Conservation (phyloP, 2,329 filamentous ascomycete genomes). For the Bipolaris zeicola region DNA sequence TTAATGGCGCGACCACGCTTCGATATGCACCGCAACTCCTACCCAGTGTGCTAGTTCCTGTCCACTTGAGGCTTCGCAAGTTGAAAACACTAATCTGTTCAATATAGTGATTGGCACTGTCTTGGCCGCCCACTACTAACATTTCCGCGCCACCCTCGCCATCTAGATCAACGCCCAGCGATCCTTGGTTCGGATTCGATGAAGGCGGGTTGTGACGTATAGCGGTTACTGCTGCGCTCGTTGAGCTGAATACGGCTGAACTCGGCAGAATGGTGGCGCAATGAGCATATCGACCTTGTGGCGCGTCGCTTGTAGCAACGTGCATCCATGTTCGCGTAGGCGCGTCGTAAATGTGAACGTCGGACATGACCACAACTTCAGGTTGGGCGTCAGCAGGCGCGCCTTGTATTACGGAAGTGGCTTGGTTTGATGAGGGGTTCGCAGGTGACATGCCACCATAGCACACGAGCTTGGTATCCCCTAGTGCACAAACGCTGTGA, state of each 20-base stretch:
- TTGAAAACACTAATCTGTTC: slow-evolving; percentile 99
- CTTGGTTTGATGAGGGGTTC: slow-evolving; percentile 50
- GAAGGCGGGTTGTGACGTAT: slow-evolving; percentile 87
- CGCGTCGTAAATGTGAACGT: slow-evolving; percentile 94
- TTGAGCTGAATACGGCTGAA: slow-evolving; percentile 82
- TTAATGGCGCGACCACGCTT: slow-evolving; percentile 87
- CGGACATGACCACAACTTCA: slow-evolving; percentile 96
- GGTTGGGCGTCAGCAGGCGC: slow-evolving; percentile 68
- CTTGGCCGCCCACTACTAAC: slow-evolving; percentile 95
- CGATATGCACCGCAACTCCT: slow-evolving; percentile 96
- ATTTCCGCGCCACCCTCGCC: slow-evolving; percentile 93
- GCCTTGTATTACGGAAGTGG: slow-evolving; percentile 45
- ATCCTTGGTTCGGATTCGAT: slow-evolving; percentile 82
- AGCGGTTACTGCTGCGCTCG: slow-evolving; percentile 81
- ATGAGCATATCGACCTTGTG: slow-evolving; percentile 94
- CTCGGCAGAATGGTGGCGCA: slow-evolving; percentile 93
- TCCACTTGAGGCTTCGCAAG: slow-evolving; percentile 92
- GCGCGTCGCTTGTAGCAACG: slow-evolving; percentile 77
- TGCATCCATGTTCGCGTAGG: slow-evolving; percentile 82
- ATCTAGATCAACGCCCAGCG: slow-evolving; percentile 86
- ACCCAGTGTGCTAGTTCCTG: slow-evolving; percentile 81
- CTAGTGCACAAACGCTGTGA: slow-evolving; percentile 91
- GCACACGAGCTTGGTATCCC: slow-evolving; percentile 95
- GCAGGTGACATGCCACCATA: slow-evolving; percentile 97
- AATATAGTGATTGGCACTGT: slow-evolving; percentile 98